A percentile compares a stretch with the other conserved stretches of the same genome.
These are phyloP conservation scores for Colletotrichum sp. DNA, from an alignment of 2,329 filamentous ascomycete genomes.

Conservation along the genomic window DNA sequence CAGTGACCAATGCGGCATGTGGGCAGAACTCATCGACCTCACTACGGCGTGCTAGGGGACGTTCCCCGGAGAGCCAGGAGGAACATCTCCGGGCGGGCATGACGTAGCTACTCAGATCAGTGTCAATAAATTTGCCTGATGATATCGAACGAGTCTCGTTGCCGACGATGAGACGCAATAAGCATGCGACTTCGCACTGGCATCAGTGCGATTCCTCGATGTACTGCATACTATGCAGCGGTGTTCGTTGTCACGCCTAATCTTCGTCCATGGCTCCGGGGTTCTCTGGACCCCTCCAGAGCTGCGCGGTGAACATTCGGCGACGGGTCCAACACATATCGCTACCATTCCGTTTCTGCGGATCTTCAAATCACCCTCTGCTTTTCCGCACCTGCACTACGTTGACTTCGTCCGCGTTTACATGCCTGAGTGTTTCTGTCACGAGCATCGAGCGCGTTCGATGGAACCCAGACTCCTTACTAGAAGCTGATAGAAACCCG, in stretches of 20 bases:
- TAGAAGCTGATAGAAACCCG: not conserved
- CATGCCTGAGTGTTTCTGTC: not conserved
- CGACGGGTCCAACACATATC: not conserved
- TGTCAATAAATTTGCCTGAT: not conserved
- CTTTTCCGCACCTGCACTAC: not conserved
- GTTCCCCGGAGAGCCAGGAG: not conserved
- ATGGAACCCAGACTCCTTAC: not conserved
- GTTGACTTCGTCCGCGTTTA: not conserved
- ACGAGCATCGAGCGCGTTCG: not conserved
- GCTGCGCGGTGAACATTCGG: not conserved
- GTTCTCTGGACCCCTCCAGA: not conserved
- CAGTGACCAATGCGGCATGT: not conserved
- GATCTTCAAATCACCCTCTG: not conserved
- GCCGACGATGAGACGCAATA: not conserved
- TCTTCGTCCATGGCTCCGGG: not conserved
- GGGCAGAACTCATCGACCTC: not conserved
- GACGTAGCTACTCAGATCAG: not conserved
- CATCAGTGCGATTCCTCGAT: not conserved
- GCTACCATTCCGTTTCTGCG: not conserved
- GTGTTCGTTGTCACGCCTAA: not conserved
- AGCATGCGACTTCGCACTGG: not conserved
- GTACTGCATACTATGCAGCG: not conserved
- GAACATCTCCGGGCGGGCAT: not conserved
- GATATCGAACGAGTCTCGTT: not conserved
- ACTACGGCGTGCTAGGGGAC: not conserved